Evolutionary conservation across 805 yeast species (phyloP), one percentile per base, ranked within the genome.

Genomic region (Metschnikowia colocasiae): DNA sequence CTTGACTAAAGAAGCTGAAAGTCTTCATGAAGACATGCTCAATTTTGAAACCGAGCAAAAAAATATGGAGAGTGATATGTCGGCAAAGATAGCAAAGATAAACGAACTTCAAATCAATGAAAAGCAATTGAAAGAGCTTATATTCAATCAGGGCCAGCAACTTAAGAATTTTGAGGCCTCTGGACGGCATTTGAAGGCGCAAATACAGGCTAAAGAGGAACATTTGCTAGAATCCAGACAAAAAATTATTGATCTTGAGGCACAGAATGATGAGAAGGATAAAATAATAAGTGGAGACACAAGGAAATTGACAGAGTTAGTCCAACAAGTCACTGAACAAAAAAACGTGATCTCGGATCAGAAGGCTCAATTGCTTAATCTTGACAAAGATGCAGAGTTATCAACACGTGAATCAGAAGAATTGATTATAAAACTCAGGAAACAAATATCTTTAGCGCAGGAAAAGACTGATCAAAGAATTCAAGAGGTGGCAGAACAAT

Each of bases 401-500:
- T 33, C 51, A 9, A 43, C 54, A 16, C 33, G 40, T 9, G 52
- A 46, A n/a, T 46, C 50, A 9, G 35, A 42, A 13, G 42, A 43
- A 34, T 50, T 65, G 46, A 54, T 69, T 8, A 52, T 51, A 7
- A 41, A 49, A 3, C 56, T 63, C 36, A 56, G 60, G 40, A 54
- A 52, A n/a, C 67, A 65, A 36, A 48, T 66, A 12, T 53, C 49
- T 6, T 60, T 63, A 2, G 71, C 74, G 25, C 83, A 81, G 46
- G 62, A 63, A 23, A 79, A 76, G 16, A 68, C 80, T 2, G 82
- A 81, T 51, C 71, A 71, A 48, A 76, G 79, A 57, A 64, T 84
- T 32, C 80, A 81, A 51, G 77, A 80, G 51, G 65, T 86, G 40
- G 87, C 91, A 0, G 83, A 81, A 49, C 87, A 83, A 55, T 68